Percentiles rank a stretch among this genome's conserved stretches.
Conservation (phyloP, 306 rosid species). For the Castanopsis chinensis region DNA sequence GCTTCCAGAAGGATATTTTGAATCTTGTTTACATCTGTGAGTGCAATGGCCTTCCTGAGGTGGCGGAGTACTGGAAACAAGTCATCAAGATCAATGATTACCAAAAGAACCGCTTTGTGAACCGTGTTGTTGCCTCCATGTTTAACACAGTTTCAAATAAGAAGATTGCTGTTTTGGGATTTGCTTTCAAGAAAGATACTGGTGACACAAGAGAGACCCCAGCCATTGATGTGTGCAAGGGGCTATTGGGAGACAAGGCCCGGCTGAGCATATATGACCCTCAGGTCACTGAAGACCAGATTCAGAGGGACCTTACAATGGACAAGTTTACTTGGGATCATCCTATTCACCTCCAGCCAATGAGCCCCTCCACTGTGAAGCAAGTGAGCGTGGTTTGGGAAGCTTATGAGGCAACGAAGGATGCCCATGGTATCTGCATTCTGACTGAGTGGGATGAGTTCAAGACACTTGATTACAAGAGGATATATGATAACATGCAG, state of each 20-base stretch:
- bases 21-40: conserved; percentile 91
- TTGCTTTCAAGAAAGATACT: conserved; percentile 94
- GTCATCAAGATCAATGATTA: conserved; percentile 93
- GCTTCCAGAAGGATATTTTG: conserved; percentile 93
- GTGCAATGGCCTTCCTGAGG: conserved; percentile 96
- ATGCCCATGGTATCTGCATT: conserved; percentile 81
- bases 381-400: conserved; percentile 80
- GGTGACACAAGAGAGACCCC: conserved; percentile 96
- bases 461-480: conserved; percentile 77
- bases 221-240: conserved; percentile 92
- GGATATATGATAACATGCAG: conserved; percentile 72
- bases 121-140: conserved; percentile 90
- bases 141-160: conserved; percentile 84
- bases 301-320: conserved; percentile 78
- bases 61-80: conserved; percentile 98
- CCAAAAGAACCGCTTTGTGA: conserved; percentile 88
- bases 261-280: conserved; percentile 81
- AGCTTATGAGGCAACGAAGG: conserved; percentile 85
- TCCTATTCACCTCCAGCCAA: conserved; percentile 79
- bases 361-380: conserved; percentile 76
- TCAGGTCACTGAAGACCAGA: conserved; percentile 81
- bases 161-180: conserved; percentile 82
- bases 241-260: conserved; percentile 79
- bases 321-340: conserved; percentile 96
- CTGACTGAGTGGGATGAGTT: conserved; percentile 98